Evolutionary conservation across 345 rosid species (phyloP), one percentile per base, ranked within the genome.

Genomic region (Murraya paniculata): DNA sequence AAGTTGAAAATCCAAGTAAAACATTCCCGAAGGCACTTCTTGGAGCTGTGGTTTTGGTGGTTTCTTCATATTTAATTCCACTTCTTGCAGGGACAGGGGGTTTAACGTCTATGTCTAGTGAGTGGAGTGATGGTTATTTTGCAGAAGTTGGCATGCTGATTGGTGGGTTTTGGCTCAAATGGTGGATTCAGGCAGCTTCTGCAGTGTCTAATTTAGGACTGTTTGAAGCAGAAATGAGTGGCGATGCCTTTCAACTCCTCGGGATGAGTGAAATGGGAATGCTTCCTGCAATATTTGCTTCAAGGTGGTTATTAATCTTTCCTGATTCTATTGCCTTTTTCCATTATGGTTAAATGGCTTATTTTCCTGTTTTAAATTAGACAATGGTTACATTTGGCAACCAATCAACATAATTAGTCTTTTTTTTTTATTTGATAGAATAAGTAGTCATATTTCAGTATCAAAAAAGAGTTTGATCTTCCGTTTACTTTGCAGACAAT

Each of bases 161-260:
- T 25, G 98, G 98, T 31, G 98, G 98, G 48, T 84, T 82, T 79
- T 90, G 98, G 98, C 95, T 93, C 35, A 93, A 85, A 68, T 89
- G 93, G 80, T 95, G 98, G 98, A 91, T 93, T 75, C 98, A 95
- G 85, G 98, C 94, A 9, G 95, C 98, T 82, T 88, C 98, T 39
- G 98, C 95, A 2, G 87, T 90, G 94, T 95, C 98, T 4, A 95
- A 95, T 74, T 73, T 95, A 80, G 98, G 98, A n/a, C 81, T 95
- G 84, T 95, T 93, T 85, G 98, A 92, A 84, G 98, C 98, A 3
- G 98, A 95, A 84, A 93, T 95, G 98, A 95, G 98, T 76, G 87
- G 87, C 35, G 98, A 93, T 82, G 94, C 98, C 8, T 95, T 89
- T 64, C 98, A 95, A 81, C 92, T 95, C 81, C 94, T 95, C 30